A percentile compares a stretch with the other conserved stretches of the same genome.
Conservation (phyloP, 768 basidiomycete species). For the Cyclocybe aegerita region DNA sequence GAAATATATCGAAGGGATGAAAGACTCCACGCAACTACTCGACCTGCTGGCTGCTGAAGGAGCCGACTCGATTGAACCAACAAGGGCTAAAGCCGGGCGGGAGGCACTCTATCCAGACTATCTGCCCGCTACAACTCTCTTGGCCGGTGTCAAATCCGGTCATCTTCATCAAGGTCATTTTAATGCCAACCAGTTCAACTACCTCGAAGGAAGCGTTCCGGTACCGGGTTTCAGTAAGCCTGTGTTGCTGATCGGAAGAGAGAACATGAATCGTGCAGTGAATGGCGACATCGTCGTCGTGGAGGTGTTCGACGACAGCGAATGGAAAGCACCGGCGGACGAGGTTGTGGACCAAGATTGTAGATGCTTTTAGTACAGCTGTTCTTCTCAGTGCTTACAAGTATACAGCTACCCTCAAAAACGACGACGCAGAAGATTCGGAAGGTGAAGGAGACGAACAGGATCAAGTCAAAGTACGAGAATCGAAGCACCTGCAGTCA, state of each 20-base stretch:
- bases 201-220: constrained; percentile 88
- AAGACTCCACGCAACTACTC: constrained; percentile 61
- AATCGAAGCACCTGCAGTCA: constrained; percentile 40
- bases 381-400: not conserved
- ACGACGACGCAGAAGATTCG: constrained; percentile 84
- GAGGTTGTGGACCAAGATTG: constrained; percentile 95
- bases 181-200: constrained; percentile 94
- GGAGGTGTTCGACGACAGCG: constrained; percentile 78
- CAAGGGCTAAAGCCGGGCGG: constrained; percentile 49
- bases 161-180: constrained; percentile 91
- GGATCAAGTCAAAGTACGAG: constrained; percentile 35
- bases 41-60: constrained; percentile 80
- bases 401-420: constrained; percentile 67
- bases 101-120: constrained; percentile 85
- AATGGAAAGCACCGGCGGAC: constrained; percentile 92
- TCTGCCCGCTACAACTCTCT: constrained; percentile 64
- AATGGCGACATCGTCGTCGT: constrained; percentile 92
- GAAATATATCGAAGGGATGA: constrained; percentile 78
- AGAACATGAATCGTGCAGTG: constrained; percentile 95
- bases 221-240: constrained; percentile 74
- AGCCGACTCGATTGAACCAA: constrained; percentile 62
- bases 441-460: constrained; percentile 53
- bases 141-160: constrained; percentile 84
- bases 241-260: constrained; percentile 81
- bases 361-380: constrained; percentile 28